Percentiles rank a stretch among this genome's conserved stretches.
phyloP scores from a whole-genome alignment of 2,329 filamentous ascomycete genomes.

The Claviceps sp. region DNA sequence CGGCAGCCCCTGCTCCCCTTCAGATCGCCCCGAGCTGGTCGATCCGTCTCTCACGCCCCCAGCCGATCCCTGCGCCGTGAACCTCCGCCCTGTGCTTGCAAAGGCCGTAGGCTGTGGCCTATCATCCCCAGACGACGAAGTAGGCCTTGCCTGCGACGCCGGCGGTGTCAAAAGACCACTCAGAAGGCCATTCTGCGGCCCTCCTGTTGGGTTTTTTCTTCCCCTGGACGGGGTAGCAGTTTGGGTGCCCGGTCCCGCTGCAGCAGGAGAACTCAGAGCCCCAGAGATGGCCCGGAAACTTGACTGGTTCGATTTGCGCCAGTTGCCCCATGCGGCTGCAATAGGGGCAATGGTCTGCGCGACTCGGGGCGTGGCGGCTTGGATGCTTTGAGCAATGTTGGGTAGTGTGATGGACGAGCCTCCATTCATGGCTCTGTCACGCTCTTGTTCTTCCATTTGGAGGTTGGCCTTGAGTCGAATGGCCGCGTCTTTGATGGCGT shows the following conservation, averaged over 20 bases:
- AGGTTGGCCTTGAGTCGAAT: constrained; percentile 89
- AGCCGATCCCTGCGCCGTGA: constrained; percentile 30
- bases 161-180: constrained; percentile 85
- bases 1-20: constrained; percentile 22
- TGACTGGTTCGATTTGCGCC: constrained; percentile 58
- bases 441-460: constrained; percentile 96
- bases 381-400: constrained; percentile 63
- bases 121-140: constrained; percentile 30
- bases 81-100: constrained; percentile 44
- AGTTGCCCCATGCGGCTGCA: constrained; percentile 92
- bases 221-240: constrained; percentile 49
- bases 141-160: constrained; percentile 55
- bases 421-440: constrained; percentile 67
- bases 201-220: constrained; percentile 29
- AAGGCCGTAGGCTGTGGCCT: constrained; percentile 46
- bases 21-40: constrained; percentile 20
- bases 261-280: constrained; percentile 29
- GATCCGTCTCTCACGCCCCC: constrained; percentile 15
- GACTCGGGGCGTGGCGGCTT: constrained; percentile 69
- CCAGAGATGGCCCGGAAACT: constrained; percentile 35
- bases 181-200: constrained; percentile 47
- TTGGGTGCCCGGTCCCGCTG: constrained; percentile 11
- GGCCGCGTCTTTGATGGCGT: constrained; percentile 73
- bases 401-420: constrained; percentile 55
- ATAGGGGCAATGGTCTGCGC: constrained; percentile 65